A percentile compares a stretch with the other conserved stretches of the same genome.
phyloP scores from a whole-genome alignment of 2,329 filamentous ascomycete species.

The Aspergillus sp. region DNA sequence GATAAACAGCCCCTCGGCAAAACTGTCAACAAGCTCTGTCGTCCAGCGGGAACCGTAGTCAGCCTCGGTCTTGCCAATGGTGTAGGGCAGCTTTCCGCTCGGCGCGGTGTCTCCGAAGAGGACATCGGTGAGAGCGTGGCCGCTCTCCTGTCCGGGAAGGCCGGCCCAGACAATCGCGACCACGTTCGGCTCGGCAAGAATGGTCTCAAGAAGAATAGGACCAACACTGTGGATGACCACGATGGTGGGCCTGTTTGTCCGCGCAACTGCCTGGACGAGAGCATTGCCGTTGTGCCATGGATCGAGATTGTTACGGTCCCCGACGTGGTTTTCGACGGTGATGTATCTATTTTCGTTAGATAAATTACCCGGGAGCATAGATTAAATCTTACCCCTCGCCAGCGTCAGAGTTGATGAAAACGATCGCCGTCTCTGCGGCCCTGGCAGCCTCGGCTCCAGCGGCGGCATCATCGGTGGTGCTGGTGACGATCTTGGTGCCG shows the following conservation, averaged over 20 bases:
- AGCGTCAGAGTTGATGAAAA: constrained; percentile 54
- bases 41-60: constrained; percentile 50
- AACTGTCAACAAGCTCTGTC: constrained; percentile 39
- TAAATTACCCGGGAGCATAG: too few relatives aligned
- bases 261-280: constrained; percentile 14
- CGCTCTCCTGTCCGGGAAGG: constrained; percentile 62
- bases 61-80: constrained; percentile 58
- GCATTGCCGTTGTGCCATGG: constrained; percentile 16
- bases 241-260: constrained; percentile 58
- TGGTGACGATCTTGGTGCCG: constrained; percentile 48
- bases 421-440: constrained; percentile 48
- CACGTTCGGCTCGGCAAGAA: constrained; percentile 66
- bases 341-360: constrained; percentile 41
- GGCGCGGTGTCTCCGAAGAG: constrained; percentile 51
- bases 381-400: constrained; percentile 47
- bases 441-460: constrained; percentile 43
- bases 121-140: constrained; percentile 52
- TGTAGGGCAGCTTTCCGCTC: constrained; percentile 66
- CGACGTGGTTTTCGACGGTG: constrained; percentile 60
- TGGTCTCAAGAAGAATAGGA: constrained; percentile 63
- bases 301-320: constrained; percentile 38
- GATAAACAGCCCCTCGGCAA: constrained; percentile 57
- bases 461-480: constrained; percentile 43
- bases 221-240: constrained; percentile 70
- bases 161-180: constrained; percentile 68